Evolutionary conservation across 2,329 filamentous ascomycete genomes (phyloP), one percentile per base, ranked within the genome.

Genomic region (Cryphonectria nitschkei): DNA sequence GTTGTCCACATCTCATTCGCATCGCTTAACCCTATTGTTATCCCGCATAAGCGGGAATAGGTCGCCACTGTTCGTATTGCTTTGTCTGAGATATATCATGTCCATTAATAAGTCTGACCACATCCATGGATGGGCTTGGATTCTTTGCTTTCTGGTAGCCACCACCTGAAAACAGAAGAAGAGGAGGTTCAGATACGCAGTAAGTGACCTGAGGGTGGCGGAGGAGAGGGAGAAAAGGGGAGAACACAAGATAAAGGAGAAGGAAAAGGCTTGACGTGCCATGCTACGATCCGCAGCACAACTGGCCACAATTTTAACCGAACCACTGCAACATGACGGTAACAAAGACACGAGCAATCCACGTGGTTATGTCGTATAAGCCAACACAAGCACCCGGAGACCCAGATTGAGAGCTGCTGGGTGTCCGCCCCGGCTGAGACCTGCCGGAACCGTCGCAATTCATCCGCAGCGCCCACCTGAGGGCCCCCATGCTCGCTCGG

Each of bases 291-390:
- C 43, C 52, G 26, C 52, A 29, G 52, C 52, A 29, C 11, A 16
- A 11, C 37, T 13, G 11, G 37, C 11, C 52, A 16, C 52, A 32
- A 13, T 13, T 22, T 14, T n/a, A 22, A 50, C 43, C 19, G 19
- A 7, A 46, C 43, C 43, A 46, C 43, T 39, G 37, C 43, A 46
- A 46, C 43, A 16, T 19, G 46, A 50, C 22, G 16, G 46, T 19
- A 9, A n/a, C 2, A n/a, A 43, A 46, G 65, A 63, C 69, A 70
- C 69, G 66, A 64, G 66, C 61, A 60, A 61, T 71, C 69, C 69
- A 71, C 69, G 69, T 71, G 69, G 69, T 60, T 41, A 43, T 32
- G 66, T 67, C 32, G 67, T 71, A 58, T 46, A 65, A 61, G 7
- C 52, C 32, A 19, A 58, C 37, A 26, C 14, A 56, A 34, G 58